phyloP scores from a whole-genome alignment of 495 filamentous ascomycete genomes.

The Hypoxylon lienhwacheense region DNA sequence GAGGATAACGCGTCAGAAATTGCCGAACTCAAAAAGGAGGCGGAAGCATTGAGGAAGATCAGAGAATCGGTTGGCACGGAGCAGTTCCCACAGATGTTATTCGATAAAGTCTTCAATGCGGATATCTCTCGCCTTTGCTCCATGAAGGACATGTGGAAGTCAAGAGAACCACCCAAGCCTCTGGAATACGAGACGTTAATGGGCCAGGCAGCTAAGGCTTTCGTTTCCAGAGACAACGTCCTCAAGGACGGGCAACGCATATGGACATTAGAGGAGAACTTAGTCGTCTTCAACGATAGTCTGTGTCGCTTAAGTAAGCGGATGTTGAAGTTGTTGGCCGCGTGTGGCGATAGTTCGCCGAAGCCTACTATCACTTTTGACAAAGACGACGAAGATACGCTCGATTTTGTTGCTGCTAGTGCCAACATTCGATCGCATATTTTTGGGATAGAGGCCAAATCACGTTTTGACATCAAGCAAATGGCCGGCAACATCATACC shows the following conservation, averaged over 20 bases:
- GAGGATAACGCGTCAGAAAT: slow-evolving; percentile 88
- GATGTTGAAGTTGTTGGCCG: slow-evolving; percentile 59
- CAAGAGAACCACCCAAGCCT: slow-evolving; percentile 68
- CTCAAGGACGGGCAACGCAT: slow-evolving; percentile 68
- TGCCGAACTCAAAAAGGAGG: slow-evolving; percentile 77
- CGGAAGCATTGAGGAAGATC: slow-evolving; percentile 79
- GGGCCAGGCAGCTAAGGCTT: slow-evolving; percentile 49
- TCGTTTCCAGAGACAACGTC: slow-evolving; percentile 55
- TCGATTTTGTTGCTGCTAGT: slow-evolving; percentile 91
- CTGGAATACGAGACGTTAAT: slow-evolving; percentile 63
- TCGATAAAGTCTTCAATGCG: slow-evolving; percentile 87
- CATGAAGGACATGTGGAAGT: slow-evolving; percentile 98
- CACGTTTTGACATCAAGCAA: slow-evolving; percentile 96
- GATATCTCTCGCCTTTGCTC: slow-evolving; percentile 82
- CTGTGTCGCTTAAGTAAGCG: slow-evolving; percentile 75
- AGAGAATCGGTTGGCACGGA: slow-evolving; percentile 78
- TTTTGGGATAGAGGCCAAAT: slow-evolving; percentile 84
- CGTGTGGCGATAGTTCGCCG: slow-evolving; percentile 49
- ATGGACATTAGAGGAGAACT: slow-evolving; percentile 84
- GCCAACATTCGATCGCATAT: slow-evolving; percentile 84
- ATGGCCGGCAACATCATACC: slow-evolving; percentile 99
- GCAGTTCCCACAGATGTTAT: slow-evolving; percentile 78
- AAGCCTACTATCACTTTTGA: slow-evolving; percentile 80
- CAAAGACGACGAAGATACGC: slow-evolving; percentile 93
- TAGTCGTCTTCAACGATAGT: slow-evolving; percentile 84